A percentile compares a stretch with the other conserved stretches of the same genome.
These are phyloP conservation scores for Fusarium sp. DNA, from an alignment of 2,329 filamentous ascomycete genomes.

Conservation along the genomic window DNA sequence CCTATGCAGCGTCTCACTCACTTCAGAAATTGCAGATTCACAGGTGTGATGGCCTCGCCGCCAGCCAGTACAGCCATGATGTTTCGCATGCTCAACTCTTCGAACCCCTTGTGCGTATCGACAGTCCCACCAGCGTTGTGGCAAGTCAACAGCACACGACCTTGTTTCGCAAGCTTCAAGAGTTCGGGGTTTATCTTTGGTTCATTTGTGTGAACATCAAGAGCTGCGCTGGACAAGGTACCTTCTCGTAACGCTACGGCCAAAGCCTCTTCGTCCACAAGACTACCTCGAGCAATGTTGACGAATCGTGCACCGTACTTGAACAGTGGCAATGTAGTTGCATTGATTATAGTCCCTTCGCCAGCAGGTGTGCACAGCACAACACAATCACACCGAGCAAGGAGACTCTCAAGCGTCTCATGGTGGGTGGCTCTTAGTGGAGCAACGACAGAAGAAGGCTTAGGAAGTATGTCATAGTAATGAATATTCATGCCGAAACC, in stretches of 20 bases:
- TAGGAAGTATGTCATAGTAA: constrained; percentile 71
- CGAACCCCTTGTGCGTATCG: constrained; percentile 75
- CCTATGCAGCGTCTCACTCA: constrained; percentile 20
- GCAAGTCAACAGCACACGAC: constrained; percentile 71
- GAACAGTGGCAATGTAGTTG: constrained; percentile 62
- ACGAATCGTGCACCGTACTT: constrained; percentile 70
- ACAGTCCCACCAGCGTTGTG: constrained; percentile 77
- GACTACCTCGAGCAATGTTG: constrained; percentile 74
- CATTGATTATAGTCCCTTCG: constrained; percentile 62
- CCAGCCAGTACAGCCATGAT: constrained; percentile 70
- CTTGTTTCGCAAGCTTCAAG: constrained; percentile 53
- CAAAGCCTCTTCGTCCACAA: constrained; percentile 75
- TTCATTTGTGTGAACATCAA: constrained; percentile 75
- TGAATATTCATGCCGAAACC: constrained; percentile 77
- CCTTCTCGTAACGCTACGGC: constrained; percentile 69
- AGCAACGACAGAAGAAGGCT: constrained; percentile 59
- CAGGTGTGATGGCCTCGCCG: constrained; percentile 68
- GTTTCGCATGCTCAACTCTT: constrained; percentile 76
- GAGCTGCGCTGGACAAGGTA: constrained; percentile 64
- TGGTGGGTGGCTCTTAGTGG: constrained; percentile 64
- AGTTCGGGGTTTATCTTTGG: constrained; percentile 66
- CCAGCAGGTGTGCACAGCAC: constrained; percentile 71
- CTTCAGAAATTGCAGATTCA: constrained; percentile 69
- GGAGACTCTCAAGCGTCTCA: constrained; percentile 63
- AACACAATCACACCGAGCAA: constrained; percentile 69